Evolutionary conservation across 2,329 filamentous ascomycete species (phyloP), one percentile per base, ranked within the genome.

Genomic region (Fusarium sp.): DNA sequence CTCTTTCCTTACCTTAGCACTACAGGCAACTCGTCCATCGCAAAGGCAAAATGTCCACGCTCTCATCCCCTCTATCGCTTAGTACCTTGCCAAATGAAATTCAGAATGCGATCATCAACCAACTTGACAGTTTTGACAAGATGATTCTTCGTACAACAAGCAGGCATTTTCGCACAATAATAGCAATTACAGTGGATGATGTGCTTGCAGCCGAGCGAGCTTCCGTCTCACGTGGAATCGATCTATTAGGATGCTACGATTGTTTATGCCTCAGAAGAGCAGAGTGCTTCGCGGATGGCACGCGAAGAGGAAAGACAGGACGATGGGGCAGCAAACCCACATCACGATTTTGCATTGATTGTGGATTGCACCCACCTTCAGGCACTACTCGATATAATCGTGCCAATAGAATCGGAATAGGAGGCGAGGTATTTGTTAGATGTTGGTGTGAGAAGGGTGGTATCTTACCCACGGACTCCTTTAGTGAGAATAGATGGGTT

Each of bases 371-470:
- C 7, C 45, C 5, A 18, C 28, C 1, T n/a, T 13, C 20, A 22
- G 45, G 10, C 2, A 48, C 28, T 12, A 12, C 20, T n/a, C 1
- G 28, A 48, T 48, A 12, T n/a, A n/a, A 15, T 12, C 20, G 14
- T 48, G 9, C 4, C 5, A 31, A 13, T n/a, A 18, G 4, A 16
- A 48, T n/a, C 7, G 28, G 8, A 0, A 31, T 48, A 3, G 28
- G 28, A 22, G 13, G 28, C 9, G 14, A 30, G 44, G 20, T 10
- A 12, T 48, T n/a, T 16, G 14, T 31, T 12, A 31, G 3, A 30
- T 31, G 45, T 20, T 31, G 14, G 20, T 48, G 10, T 31, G 20
- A 31, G 0, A 48, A n/a, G 14, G 9, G 14, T 31, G 20, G 28
- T 18, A 48, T 48, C 2, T 5, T 31, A 24, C 41, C 12, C 1